Evolutionary conservation across 2,329 filamentous ascomycete species (phyloP).

Genomic region (Septoria linicola): DNA sequence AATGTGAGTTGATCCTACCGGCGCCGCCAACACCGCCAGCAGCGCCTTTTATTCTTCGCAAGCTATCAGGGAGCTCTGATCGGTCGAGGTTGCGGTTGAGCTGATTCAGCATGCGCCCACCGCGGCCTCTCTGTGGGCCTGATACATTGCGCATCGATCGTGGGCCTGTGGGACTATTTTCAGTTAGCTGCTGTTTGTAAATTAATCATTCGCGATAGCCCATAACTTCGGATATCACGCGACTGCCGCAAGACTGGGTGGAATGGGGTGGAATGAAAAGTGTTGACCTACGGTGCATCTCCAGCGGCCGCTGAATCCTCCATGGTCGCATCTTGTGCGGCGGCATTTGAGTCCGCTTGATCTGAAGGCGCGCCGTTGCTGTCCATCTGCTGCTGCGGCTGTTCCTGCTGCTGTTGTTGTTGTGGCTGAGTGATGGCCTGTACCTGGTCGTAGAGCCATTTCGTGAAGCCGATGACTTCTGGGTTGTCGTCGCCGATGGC

Average conservation of each 20-base stretch:
- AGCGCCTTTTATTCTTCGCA: constrained; percentile 74
- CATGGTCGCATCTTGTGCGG: constrained; percentile 69
- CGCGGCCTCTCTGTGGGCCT: constrained; percentile 54
- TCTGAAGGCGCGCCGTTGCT: constrained; percentile 1
- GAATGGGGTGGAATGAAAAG: constrained; percentile 8
- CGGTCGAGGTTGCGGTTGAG: constrained; percentile 72
- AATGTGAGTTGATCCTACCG: constrained; percentile 78
- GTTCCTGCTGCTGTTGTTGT: constrained; percentile 25
- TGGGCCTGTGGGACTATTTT: constrained; percentile 79
- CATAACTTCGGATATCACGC: neutral
- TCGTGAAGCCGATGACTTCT: constrained; percentile 76
- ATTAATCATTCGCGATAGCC: neutral
- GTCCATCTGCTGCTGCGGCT: constrained; percentile 22
- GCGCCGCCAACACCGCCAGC: constrained; percentile 56
- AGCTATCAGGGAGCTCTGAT: constrained; percentile 61
- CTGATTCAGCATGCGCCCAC: constrained; percentile 82
- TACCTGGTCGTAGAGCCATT: constrained; percentile 92
- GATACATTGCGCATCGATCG: constrained; percentile 85
- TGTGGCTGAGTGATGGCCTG: constrained; percentile 57
- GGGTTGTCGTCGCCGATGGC: constrained; percentile 79
- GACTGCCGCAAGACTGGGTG: neutral
- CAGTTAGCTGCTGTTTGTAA: constrained; percentile 20
- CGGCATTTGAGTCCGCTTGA: constrained; percentile 10
- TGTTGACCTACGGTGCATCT: constrained; percentile 46
- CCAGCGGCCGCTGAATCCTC: constrained; percentile 49